Percentiles rank a stretch among this genome's conserved stretches.
Conservation (phyloP, 2,329 filamentous ascomycete species). For the Colletotrichum australisinense region DNA sequence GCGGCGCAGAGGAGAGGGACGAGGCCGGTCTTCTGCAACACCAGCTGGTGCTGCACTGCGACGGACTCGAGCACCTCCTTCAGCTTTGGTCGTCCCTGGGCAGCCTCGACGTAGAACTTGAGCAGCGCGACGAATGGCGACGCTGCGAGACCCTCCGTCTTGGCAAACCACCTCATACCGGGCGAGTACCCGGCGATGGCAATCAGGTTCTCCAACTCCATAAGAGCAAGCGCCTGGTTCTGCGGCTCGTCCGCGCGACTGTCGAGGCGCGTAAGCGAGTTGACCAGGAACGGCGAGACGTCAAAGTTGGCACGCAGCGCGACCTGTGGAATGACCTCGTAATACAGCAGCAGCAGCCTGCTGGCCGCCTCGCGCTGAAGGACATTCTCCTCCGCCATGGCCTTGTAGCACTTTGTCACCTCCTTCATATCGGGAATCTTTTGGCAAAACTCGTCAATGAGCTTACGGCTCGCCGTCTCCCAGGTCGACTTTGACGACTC, state of each 20-base stretch:
- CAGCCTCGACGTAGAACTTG: conserved; percentile 49
- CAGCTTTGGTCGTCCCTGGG: conserved; percentile 29
- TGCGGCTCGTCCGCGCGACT: conserved; percentile 60
- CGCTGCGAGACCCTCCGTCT: conserved; percentile 69
- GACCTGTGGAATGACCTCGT: conserved; percentile 81
- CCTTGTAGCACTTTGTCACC: conserved; percentile 78
- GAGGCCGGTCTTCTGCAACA: conserved; percentile 63
- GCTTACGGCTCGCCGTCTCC: conserved; percentile 74
- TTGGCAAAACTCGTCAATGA: conserved; percentile 80
- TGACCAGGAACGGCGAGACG: conserved; percentile 80
- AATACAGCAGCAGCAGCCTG: conserved; percentile 85
- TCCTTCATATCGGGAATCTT: conserved; percentile 87
- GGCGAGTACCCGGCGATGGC: conserved; percentile 84
- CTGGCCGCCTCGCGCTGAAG: conserved; percentile 84
- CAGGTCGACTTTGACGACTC: conserved; percentile 63
- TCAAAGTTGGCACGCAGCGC: conserved; percentile 90
- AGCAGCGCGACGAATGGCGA: conserved; percentile 81
- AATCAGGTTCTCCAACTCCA: conserved; percentile 85
- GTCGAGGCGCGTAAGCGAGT: conserved; percentile 73
- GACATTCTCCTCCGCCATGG: conserved; percentile 74
- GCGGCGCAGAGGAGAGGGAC: conserved; percentile 57
- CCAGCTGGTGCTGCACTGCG: conserved; percentile 73
- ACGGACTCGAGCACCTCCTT: conserved; percentile 67
- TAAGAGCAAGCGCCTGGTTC: conserved; percentile 67
- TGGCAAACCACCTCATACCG: conserved; percentile 91